Evolutionary conservation across 2,329 filamentous ascomycete genomes (phyloP), one percentile per base, ranked within the genome.

Genomic region (Tolypocladium nubicola): DNA sequence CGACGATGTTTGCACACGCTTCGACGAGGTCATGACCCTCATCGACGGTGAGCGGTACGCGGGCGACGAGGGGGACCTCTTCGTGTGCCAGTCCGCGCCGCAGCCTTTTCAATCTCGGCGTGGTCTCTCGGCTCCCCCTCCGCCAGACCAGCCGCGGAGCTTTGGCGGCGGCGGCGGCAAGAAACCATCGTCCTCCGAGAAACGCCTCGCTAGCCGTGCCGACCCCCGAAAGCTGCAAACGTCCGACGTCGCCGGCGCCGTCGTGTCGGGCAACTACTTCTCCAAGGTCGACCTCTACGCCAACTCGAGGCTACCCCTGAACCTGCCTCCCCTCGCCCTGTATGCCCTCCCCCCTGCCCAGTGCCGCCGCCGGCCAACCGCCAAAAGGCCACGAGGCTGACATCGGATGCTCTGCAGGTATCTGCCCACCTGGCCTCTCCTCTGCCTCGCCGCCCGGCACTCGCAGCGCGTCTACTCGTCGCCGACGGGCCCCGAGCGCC

Each of bases 381-480:
- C 8, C 8, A 40, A 9, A 40, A 19, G 16, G 19, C 16, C 39
- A 40, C 10, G 19, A n/a, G 3, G 39, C 39, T 40, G 9, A 40
- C 19, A n/a, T 10, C 16, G 9, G 19, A n/a, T n/a, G 39, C 16
- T 40, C 16, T 40, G 16, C 23, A 87, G 85, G 49, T 88, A 90
- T 66, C 82, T 90, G 47, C 77, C 87, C 0, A 90, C 87, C 0
- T 95, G 87, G 71, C 88, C 86, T 1, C 78, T 96, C 6, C 75
- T 95, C 49, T 90, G 86, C 65, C 78, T 93, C 11, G 90, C 90
- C 3, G 89, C 90, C 0, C 83, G 86, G 60, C 92, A 90, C 68
- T 89, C 90, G 0, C 82, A 87, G 60, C 79, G 82, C 40, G 90
- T 89, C 2, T 96, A 96, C 69, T 78, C 81, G 47, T 79, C 80